Evolutionary conservation across 805 yeast genomes (phyloP), one percentile per base, ranked within the genome.

Genomic region (Metschnikowia aberdeeniae): DNA sequence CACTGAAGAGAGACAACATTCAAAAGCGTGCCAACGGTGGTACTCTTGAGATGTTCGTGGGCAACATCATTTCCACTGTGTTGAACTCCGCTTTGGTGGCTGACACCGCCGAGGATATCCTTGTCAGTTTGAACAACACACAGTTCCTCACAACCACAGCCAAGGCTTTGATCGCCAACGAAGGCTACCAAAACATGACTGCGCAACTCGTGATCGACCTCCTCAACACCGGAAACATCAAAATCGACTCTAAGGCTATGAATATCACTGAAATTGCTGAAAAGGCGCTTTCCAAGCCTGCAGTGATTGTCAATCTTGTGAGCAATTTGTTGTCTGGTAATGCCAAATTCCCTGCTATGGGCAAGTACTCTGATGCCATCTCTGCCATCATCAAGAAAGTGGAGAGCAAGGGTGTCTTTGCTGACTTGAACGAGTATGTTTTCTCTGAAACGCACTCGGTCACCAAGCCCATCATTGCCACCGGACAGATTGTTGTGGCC

Each of bases 121-220:
- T 66, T 32, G 52, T 57, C 36, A 71, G 74, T 8, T 60, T 71
- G 44, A 71, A 71, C 56, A 67, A 69, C 47, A 70, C 76, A 5
- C 72, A 70, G 11, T 57, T 71, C 38, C 65, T 62, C 13, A 67
- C 68, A 9, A 66, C 68, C 52, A 59, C 64, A 9, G 54, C 66
- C n/a, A 68, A 71, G 53, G 49, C 63, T 33, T 58, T 67, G 45
- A 49, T 71, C 34, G 62, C 70, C 10, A 57, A 64, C 45, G 64
- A 62, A 45, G 53, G 57, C 3, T 70, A 70, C 51, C 59, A 63
- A 19, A 66, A 67, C 46, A 58, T 68, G 64, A 65, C 72, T 3
- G 72, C 60, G 1, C 54, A 52, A 13, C 57, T 68, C n/a, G 50
- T 58, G n/a, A 42, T 54, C 12, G 68, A 68, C 44, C 46, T 68